Conservation (phyloP, 257 asterid species). For the Leonotis leonurus region DNA sequence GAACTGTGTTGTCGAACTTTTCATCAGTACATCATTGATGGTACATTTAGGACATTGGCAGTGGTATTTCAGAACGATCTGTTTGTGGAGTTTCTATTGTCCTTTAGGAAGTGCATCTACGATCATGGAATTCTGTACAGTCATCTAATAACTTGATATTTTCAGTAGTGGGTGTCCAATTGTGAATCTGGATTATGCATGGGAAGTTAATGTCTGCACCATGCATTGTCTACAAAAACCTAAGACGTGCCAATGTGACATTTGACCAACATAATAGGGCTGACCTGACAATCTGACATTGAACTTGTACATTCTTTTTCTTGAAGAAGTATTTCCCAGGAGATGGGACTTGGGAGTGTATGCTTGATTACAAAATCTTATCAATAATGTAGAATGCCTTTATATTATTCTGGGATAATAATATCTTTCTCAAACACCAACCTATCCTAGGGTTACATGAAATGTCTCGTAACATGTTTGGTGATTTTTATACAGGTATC, state of each 20-base stretch:
- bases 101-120: not conserved
- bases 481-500: conserved; percentile 49
- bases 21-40: not conserved
- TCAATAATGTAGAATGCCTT: not conserved
- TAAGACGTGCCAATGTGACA: not conserved
- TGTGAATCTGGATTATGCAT: not conserved
- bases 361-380: not conserved
- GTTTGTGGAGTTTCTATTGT: not conserved
- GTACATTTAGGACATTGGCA: not conserved
- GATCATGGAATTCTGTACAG: not conserved
- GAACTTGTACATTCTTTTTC: not conserved
- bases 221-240: not conserved
- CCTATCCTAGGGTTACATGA: not conserved
- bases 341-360: not conserved
- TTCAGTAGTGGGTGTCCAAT: not conserved
- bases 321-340: not conserved
- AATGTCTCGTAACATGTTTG: not conserved
- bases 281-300: not conserved
- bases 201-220: not conserved
- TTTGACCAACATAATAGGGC: not conserved
- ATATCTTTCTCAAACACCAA: not conserved
- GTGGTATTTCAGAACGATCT: not conserved
- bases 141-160: not conserved
- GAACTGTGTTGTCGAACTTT: no score
- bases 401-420: not conserved